Conservation (phyloP, 2,329 filamentous ascomycete species). For the Trichoderma sp. region DNA sequence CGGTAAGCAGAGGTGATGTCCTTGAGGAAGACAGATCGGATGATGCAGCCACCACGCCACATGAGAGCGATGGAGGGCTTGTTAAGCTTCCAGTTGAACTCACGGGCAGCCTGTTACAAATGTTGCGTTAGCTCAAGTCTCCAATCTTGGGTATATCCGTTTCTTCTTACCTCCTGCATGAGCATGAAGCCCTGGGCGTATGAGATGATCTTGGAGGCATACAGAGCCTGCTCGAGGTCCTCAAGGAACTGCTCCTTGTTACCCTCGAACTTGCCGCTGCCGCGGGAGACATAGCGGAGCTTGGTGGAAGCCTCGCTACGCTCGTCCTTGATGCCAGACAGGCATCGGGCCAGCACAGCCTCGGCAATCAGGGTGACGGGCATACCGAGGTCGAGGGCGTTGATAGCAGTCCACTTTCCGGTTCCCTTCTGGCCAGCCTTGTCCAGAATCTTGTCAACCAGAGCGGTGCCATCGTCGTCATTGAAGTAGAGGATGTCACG, state of each 20-base stretch:
- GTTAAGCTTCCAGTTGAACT: slow-evolving; percentile 98
- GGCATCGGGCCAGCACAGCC: slow-evolving; percentile 90
- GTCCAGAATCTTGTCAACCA: slow-evolving; percentile 99
- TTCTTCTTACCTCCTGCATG: slow-evolving; percentile 76
- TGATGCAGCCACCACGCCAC: slow-evolving; percentile 99
- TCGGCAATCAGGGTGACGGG: slow-evolving; percentile 97
- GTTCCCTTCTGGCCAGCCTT: slow-evolving; percentile 99
- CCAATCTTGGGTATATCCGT: neutral
- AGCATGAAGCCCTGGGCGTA: slow-evolving; percentile 99
- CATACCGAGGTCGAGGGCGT: slow-evolving; percentile 97
- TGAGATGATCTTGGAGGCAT: slow-evolving; percentile 99
- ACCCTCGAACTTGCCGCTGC: slow-evolving; percentile 72
- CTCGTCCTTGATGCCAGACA: slow-evolving; percentile 93
- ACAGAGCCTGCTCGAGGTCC: slow-evolving; percentile 97
- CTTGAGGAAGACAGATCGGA: slow-evolving; percentile 99
- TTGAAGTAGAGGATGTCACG: slow-evolving; percentile 98
- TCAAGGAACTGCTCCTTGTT: slow-evolving; percentile 92
- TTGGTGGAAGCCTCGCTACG: slow-evolving; percentile 76
- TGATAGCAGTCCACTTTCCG: slow-evolving; percentile 99
- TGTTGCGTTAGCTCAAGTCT: neutral
- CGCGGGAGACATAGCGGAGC: slow-evolving; percentile 70
- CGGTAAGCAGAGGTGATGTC: slow-evolving; percentile 98
- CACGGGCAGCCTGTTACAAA: slow-evolving; percentile 72
- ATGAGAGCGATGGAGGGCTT: slow-evolving; percentile 99
- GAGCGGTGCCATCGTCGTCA: slow-evolving; percentile 84